Evolutionary conservation across 2,329 filamentous ascomycete species (phyloP), one percentile per base, ranked within the genome.

Genomic region (Aspergillus sp.): DNA sequence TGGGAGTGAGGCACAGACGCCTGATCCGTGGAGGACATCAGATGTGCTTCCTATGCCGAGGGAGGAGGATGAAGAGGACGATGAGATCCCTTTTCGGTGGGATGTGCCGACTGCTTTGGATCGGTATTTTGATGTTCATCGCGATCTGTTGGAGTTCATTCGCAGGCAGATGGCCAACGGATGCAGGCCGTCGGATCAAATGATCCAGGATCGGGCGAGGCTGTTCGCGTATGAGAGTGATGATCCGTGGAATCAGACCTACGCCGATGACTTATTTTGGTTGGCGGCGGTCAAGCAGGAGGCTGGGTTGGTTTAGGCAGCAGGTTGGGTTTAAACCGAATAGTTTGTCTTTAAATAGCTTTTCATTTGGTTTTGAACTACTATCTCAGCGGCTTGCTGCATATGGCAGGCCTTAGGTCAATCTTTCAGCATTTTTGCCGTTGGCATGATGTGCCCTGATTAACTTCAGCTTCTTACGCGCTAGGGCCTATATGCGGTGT

Each of bases 1-100:
- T 49, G 71, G 63, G 25, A 63, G 67, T n/a, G 72, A 74, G 25
- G 64, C 68, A 8, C 67, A 60, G 17, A 67, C 66, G 2, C 32
- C 70, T 39, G 62, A 71, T 43, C 71, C 71, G 15, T 73, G 65
- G 51, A 59, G 54, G 51, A 47, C 25, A 4, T 51, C 55, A 3
- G 36, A 23, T 32, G 38, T 38, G 23, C 5, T 57, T 5, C 30
- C 45, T 1, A 48, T 38, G 13, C 52, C 38, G 5, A n/a, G 8
- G 32, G 32, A 36, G 7, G 38, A 52, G 25, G 38, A 39, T 19
- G 32, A 55, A n/a, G 55, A 50, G 23, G 38, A 50, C 4, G 17
- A n/a, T 9, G 43, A 25, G 13, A 15, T 19, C 3, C 9, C 30
- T 5, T 39, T 30, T 9, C 5, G 28, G 8, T 25, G 36, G 13